Conservation (phyloP, 75 land plant species). For the Azolla pinnata region DNA sequence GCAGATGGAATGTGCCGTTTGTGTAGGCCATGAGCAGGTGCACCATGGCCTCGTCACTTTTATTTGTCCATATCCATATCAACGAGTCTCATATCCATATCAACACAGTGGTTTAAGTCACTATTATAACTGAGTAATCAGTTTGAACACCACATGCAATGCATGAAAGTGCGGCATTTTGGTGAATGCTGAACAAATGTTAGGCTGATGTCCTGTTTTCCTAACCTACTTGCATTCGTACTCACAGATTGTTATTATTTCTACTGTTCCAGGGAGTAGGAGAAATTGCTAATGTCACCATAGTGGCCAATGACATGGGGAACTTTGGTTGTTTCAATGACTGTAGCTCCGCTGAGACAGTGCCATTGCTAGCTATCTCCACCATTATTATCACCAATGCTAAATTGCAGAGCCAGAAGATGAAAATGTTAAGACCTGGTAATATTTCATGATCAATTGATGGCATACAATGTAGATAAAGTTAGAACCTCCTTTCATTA, state of each 20-base stretch:
- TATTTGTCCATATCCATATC: too few species aligned
- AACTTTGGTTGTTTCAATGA: constrained; percentile 3
- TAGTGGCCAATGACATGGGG: neutral
- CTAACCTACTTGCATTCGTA: too few species aligned
- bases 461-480: neutral
- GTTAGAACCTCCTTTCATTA: neutral
- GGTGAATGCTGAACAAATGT: too few species aligned
- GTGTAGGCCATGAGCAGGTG: too few species aligned
- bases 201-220: too few species aligned
- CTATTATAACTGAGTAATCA: too few species aligned
- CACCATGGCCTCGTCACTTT: too few species aligned
- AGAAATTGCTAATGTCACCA: neutral
- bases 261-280: neutral
- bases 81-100: too few species aligned
- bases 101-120: too few species aligned
- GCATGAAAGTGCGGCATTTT: too few species aligned
- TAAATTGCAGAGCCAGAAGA: neutral
- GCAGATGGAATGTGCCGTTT: too few species aligned
- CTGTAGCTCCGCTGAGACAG: neutral
- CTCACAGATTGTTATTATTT: neutral
- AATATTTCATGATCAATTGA: neutral
- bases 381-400: neutral
- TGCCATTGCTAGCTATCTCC: neutral
- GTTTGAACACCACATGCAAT: too few species aligned
- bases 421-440: neutral